Evolutionary conservation across 1,284 basidiomycete species (phyloP), one percentile per base, ranked within the genome.

Genomic region (Malassezia yamatoensis): DNA sequence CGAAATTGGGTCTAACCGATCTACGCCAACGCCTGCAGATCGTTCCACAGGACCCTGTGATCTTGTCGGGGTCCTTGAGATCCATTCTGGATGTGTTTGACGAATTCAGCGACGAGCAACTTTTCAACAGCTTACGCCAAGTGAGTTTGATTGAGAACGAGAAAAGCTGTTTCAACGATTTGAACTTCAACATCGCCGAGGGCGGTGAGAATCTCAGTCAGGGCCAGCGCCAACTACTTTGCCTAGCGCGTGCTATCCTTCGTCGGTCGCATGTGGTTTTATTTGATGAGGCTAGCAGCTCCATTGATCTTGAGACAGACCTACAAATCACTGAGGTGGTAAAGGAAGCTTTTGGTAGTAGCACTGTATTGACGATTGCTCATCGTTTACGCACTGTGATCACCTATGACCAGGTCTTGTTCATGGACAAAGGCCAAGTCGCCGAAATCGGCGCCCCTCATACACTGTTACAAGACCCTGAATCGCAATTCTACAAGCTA

Each of bases 361-460:
- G 58, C 45, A 84, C 88, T 36, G 82, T 90, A 20, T 81, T 93
- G 59, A 90, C 87, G 1, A 89, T 90, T 61, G 88, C 88, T 0
- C 86, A 87, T 54, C 63, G 74, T 9, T 64, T 77, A 8, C 62
- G 70, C 36, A 70, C 75, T 2, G 68, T 78, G 43, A 74, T 76
- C 49, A 69, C 71, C 32, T 76, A 74, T 53, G 72, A 71, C 61
- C 77, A 76, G 59, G 79, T 81, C 46, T 66, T 80, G 24, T 79
- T 80, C 11, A 71, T 80, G 50, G 78, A 79, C 52, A 72, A 77
- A 39, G 79, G 79, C 13, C 58, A 67, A 20, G 76, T 80, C 5
- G 63, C 78, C 9, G 80, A 81, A 61, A 79, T 76, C 52, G 80
- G 77, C 24, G 75, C 76, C 10, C 80, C 80, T 0, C 76, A 72